A percentile compares a stretch with the other conserved stretches of the same genome.
These are phyloP conservation scores for Calonectria multiphialidica DNA, from an alignment of 2,329 filamentous ascomycete species.

Conservation along the genomic window DNA sequence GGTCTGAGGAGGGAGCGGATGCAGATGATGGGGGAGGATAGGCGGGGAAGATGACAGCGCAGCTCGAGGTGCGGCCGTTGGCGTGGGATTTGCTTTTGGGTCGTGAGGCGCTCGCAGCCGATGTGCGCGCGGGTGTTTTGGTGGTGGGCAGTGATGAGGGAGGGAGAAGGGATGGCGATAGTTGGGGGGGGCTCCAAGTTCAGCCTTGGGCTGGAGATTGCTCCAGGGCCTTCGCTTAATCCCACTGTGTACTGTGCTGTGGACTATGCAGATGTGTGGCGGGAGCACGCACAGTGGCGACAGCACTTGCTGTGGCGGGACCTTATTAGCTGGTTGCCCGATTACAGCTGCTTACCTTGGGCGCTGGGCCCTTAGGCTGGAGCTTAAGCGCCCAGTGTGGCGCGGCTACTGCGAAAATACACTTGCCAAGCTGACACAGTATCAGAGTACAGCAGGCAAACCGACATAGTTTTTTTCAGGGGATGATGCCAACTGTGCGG, in stretches of 20 bases:
- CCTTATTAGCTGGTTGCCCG: constrained; percentile 9
- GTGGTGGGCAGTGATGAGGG: constrained; percentile 25
- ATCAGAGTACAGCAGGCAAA: not conserved
- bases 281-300: constrained; percentile 24
- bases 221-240: constrained; percentile 27
- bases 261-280: constrained; percentile 33
- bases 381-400: constrained; percentile 19
- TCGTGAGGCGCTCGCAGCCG: constrained; percentile 17
- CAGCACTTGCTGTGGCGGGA: constrained; percentile 19
- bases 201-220: constrained; percentile 34
- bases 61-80: not conserved
- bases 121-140: constrained; percentile 15
- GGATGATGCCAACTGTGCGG: not conserved
- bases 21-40: constrained; percentile 24
- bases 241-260: constrained; percentile 25
- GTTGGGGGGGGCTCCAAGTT: constrained; percentile 22
- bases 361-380: constrained; percentile 1
- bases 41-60: constrained; percentile 3
- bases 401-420: not conserved
- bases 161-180: constrained; percentile 24
- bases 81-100: constrained; percentile 2
- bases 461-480: constrained; percentile 5
- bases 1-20: constrained; percentile 23
- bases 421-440: constrained; percentile 16
- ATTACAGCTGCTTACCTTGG: constrained; percentile 8